A percentile compares a stretch with the other conserved stretches of the same genome.
phyloP scores from a whole-genome alignment of 306 rosid genomes.

The Inga laurina region DNA sequence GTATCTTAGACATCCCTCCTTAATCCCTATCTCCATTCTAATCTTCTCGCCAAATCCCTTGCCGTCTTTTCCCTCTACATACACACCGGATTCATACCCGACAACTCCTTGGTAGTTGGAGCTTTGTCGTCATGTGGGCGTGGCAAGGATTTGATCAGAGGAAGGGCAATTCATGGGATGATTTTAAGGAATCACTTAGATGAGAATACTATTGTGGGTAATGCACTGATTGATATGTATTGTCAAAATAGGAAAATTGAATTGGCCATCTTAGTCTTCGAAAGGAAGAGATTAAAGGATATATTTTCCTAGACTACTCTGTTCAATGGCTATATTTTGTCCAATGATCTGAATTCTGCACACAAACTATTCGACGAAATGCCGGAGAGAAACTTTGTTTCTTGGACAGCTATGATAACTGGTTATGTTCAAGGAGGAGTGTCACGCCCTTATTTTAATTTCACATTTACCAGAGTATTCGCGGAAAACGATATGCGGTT shows the following conservation, averaged over 20 bases:
- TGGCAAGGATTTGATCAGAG: constrained; percentile 20
- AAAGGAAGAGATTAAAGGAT: constrained; percentile 30
- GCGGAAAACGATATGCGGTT: too few species aligned
- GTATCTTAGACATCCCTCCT: constrained; percentile 36
- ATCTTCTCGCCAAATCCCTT: constrained; percentile 28
- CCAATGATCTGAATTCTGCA: constrained; percentile 13
- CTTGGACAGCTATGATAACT: constrained; percentile 35
- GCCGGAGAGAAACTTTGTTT: constrained; percentile 28
- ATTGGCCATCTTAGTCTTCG: constrained; percentile 13
- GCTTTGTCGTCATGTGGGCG: constrained; percentile 37
- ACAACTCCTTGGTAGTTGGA: constrained; percentile 21
- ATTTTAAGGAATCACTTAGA: constrained; percentile 27
- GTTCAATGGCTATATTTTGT: not conserved
- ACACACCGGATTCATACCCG: constrained; percentile 17
- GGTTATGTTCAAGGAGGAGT: constrained; percentile 33
- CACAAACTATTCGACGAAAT: constrained; percentile 29
- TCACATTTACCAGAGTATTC: too few species aligned
- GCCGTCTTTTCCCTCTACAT: constrained; percentile 6
- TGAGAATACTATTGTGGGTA: constrained; percentile 23
- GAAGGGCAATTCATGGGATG: constrained; percentile 33
- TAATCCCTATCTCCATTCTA: constrained; percentile 26
- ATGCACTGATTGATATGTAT: constrained; percentile 35
- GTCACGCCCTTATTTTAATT: too few species aligned
- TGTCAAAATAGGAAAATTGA: constrained; percentile 29
- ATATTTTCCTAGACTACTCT: constrained; percentile 29